Evolutionary conservation across 2,329 filamentous ascomycete species (phyloP).

Genomic region (Penicillium sp.): DNA sequence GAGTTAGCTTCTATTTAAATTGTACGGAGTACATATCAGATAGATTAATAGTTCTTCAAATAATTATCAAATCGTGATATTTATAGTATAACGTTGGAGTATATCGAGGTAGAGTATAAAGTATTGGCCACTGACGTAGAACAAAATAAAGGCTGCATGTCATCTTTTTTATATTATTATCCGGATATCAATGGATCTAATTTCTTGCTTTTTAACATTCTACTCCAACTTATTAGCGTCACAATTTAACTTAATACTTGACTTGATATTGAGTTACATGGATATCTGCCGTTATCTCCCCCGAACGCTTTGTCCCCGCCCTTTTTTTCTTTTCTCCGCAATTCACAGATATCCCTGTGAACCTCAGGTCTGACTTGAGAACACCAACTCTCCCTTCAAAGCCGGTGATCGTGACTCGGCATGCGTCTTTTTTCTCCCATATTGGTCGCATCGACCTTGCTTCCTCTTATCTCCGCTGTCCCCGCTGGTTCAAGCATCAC

Average conservation of each 20-base stretch:
- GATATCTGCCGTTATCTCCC: not conserved
- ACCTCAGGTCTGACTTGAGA: conserved; percentile 6
- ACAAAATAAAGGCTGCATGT: not conserved
- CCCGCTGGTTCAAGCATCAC: conserved; percentile 41
- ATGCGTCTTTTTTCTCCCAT: conserved; percentile 16
- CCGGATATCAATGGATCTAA: not conserved
- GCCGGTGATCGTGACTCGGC: not conserved
- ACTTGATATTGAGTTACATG: too few species aligned
- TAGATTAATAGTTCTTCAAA: not conserved
- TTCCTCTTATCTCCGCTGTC: conserved; percentile 30
- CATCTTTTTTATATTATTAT: not conserved
- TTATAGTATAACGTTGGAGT: not conserved
- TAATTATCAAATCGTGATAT: not conserved
- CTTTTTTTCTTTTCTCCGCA: conserved; percentile 1
- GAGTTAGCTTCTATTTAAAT: not conserved
- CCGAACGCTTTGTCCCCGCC: not conserved
- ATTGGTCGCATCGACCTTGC: conserved; percentile 19
- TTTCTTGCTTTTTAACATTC: not conserved
- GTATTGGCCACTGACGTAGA: conserved; percentile 8
- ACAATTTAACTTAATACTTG: not conserved
- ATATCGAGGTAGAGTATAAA: not conserved
- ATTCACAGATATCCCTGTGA: not conserved
- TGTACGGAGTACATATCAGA: not conserved
- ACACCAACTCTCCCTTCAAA: conserved; percentile 6
- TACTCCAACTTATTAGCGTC: not conserved